Conservation (phyloP, 2,329 filamentous ascomycete species). For the Magnaporthiopsis incrustans region DNA sequence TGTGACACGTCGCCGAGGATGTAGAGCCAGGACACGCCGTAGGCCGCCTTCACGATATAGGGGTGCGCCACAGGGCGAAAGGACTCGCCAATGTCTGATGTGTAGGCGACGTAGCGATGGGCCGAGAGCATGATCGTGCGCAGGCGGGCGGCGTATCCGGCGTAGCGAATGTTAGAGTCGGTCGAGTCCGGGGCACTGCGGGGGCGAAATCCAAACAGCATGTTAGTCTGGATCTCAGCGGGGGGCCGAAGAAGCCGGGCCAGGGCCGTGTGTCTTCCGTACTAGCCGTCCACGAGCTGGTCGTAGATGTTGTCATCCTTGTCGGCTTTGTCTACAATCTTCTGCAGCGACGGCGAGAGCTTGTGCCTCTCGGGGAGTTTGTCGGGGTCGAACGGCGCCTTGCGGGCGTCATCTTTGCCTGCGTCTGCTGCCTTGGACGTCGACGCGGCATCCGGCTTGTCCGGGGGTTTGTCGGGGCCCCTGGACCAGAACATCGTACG, state of each 20-base stretch:
- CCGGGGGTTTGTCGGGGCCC: slow-evolving; percentile 20
- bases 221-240: not conserved
- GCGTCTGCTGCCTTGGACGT: slow-evolving; percentile 19
- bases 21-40: slow-evolving; percentile 89
- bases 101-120: slow-evolving; percentile 95
- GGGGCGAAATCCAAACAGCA: not conserved
- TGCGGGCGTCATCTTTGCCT: slow-evolving; percentile 17
- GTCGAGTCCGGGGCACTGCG: slow-evolving; percentile 69
- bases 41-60: slow-evolving; percentile 70
- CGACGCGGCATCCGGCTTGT: slow-evolving; percentile 15
- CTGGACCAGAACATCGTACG: slow-evolving; percentile 33
- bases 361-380: slow-evolving; percentile 41
- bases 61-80: slow-evolving; percentile 92
- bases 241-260: not conserved
- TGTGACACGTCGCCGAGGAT: slow-evolving; percentile 82
- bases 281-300: slow-evolving; percentile 72
- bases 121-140: slow-evolving; percentile 83
- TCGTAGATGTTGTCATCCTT: slow-evolving; percentile 69
- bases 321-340: slow-evolving; percentile 48
- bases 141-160: slow-evolving; percentile 79
- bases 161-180: slow-evolving; percentile 80
- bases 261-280: slow-evolving; percentile 27
- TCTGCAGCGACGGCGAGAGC: slow-evolving; percentile 48
- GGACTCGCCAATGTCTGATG: slow-evolving; percentile 90
- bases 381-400: slow-evolving; percentile 28